Percentiles rank a stretch among this genome's conserved stretches.
phyloP scores from a whole-genome alignment of 257 asterid genomes.

The Cordia subcordata region DNA sequence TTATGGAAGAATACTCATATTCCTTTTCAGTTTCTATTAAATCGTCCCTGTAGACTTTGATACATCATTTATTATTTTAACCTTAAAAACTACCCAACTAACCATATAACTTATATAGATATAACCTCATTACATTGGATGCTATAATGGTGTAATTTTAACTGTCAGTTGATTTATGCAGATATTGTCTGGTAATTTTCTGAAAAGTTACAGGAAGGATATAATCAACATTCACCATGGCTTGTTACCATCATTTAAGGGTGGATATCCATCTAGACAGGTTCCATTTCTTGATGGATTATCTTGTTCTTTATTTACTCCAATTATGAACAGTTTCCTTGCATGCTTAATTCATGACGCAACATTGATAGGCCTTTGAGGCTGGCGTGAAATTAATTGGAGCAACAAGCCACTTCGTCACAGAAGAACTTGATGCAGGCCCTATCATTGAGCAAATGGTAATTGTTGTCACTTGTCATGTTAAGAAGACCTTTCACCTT shows the following conservation, averaged over 20 bases:
- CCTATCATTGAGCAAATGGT: slow-evolving; percentile 98
- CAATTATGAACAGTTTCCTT: background rate
- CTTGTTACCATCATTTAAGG: slow-evolving; percentile 92
- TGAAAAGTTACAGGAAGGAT: slow-evolving; percentile 63
- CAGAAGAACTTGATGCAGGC: slow-evolving; percentile 89
- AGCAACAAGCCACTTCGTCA: slow-evolving; percentile 91
- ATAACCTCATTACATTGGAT: background rate
- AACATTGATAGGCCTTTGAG: slow-evolving; percentile 69
- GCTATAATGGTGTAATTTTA: slow-evolving; percentile 18
- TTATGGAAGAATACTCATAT: too few species aligned
- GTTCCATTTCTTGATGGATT: slow-evolving; percentile 28
- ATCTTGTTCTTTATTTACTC: background rate
- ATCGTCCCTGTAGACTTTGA: too few species aligned
- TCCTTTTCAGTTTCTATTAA: too few species aligned
- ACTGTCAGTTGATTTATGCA: slow-evolving; percentile 38
- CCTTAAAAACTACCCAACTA: too few species aligned
- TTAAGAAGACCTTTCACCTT: slow-evolving; percentile 3
- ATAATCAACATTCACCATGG: slow-evolving; percentile 93
- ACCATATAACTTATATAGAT: too few species aligned
- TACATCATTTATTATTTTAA: too few species aligned
- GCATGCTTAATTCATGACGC: slow-evolving; percentile 7
- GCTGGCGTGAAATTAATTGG: slow-evolving; percentile 96
- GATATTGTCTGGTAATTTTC: slow-evolving; percentile 78
- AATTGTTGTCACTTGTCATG: slow-evolving; percentile 15
- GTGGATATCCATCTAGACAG: slow-evolving; percentile 89